Conservation (phyloP, 495 filamentous ascomycete species). For the Corynascus novoguineensis region DNA sequence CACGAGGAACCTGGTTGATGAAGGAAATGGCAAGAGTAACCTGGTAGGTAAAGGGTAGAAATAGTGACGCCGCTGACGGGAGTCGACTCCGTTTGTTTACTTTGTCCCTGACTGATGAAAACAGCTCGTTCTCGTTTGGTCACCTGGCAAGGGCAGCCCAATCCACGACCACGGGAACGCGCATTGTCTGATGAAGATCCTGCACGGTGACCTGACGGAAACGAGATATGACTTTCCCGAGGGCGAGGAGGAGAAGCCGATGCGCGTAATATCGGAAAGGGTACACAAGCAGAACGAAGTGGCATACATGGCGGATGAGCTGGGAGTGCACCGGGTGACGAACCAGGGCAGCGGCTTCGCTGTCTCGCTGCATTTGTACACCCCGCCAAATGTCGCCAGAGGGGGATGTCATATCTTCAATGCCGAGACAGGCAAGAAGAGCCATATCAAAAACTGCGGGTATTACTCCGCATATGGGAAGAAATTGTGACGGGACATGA, state of each 20-base stretch:
- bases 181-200: slow-evolving; percentile 67
- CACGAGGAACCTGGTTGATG: slow-evolving; percentile 83
- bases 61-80: too few species aligned
- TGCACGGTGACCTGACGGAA: slow-evolving; percentile 72
- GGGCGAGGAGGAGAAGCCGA: slow-evolving; percentile 45
- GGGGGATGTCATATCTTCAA: slow-evolving; percentile 71
- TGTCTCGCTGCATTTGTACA: slow-evolving; percentile 85
- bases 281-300: slow-evolving; percentile 48
- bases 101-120: slow-evolving; percentile 14
- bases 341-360: slow-evolving; percentile 72
- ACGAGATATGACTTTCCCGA: slow-evolving; percentile 73
- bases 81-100: slow-evolving; percentile 5
- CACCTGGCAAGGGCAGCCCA: slow-evolving; percentile 72
- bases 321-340: slow-evolving; percentile 76
- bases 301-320: slow-evolving; percentile 40
- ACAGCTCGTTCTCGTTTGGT: slow-evolving; percentile 88
- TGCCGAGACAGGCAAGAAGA: slow-evolving; percentile 63
- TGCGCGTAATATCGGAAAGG: slow-evolving; percentile 48
- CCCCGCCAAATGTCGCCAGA: slow-evolving; percentile 77
- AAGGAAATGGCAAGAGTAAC: slow-evolving; percentile 88
- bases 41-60: slow-evolving; percentile 51
- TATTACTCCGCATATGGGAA: slow-evolving; percentile 56
- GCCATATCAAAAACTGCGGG: slow-evolving; percentile 60
- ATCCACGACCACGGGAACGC: slow-evolving; percentile 88
- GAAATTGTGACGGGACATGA: slow-evolving; percentile 26